Evolutionary conservation across 441 rosid genomes (phyloP).

Genomic region (Corymbia citriodora): DNA sequence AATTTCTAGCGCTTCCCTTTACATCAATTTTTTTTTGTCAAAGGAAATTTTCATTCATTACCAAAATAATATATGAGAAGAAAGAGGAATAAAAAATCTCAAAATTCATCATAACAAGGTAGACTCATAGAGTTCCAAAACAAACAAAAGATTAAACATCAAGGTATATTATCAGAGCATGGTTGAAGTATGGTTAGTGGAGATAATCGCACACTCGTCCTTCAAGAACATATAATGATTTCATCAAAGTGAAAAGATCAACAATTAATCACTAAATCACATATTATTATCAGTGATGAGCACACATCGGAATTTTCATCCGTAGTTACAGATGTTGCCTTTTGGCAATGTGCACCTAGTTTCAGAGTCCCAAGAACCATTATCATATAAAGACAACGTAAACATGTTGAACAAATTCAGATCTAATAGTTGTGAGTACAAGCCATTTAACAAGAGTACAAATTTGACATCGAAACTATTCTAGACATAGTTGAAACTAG

Average conservation of each 20-base stretch:
- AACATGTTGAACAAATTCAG: background rate
- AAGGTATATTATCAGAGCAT: background rate
- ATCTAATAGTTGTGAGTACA: background rate
- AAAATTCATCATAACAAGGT: background rate
- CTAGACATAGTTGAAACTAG: background rate
- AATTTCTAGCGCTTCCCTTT: background rate
- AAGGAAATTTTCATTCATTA: too few species aligned
- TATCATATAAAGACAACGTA: too few species aligned
- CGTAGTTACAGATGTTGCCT: background rate
- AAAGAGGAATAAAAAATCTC: background rate
- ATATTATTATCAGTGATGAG: background rate
- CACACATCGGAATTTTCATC: background rate
- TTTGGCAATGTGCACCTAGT: background rate
- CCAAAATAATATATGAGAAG: background rate
- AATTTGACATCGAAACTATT: too few species aligned
- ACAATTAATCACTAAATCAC: fast-evolving
- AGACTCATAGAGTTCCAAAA: background rate
- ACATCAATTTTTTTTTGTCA: background rate
- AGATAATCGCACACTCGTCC: background rate
- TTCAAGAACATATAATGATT: background rate
- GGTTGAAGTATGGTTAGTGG: background rate
- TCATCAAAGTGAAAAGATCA: background rate
- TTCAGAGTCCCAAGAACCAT: background rate
- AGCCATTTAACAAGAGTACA: background rate
- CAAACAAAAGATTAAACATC: background rate